A percentile compares a stretch with the other conserved stretches of the same genome.
phyloP scores from a whole-genome alignment of 495 filamentous ascomycete species.

The Jackrogersella multiformis region DNA sequence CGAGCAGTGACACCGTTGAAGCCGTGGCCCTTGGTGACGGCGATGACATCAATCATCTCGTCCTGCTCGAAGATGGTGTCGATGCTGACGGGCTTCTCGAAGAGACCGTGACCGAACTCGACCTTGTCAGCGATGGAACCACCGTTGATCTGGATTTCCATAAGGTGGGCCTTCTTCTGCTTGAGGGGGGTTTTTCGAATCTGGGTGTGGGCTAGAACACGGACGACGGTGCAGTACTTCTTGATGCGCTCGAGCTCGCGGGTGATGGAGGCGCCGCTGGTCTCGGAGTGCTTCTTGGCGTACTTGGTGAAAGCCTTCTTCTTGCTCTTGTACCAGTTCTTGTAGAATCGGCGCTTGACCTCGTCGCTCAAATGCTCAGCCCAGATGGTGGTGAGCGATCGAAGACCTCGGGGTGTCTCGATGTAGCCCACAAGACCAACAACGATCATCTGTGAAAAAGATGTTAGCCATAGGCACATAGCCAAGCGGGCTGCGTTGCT shows the following conservation, averaged over 20 bases:
- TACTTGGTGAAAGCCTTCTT: constrained; percentile 99
- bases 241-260: constrained; percentile 99
- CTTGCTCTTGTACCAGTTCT: constrained; percentile 99
- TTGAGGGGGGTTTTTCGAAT: constrained; percentile 99
- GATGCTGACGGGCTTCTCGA: constrained; percentile 98
- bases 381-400: constrained; percentile 99
- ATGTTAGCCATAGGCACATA: constrained; percentile 69
- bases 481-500: constrained; percentile 72
- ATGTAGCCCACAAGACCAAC: constrained; percentile 99
- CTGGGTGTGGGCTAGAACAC: constrained; percentile 98
- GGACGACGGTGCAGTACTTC: constrained; percentile 99
- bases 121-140: constrained; percentile 95
- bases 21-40: constrained; percentile 99
- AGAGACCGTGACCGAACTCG: constrained; percentile 89
- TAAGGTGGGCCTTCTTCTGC: constrained; percentile 99
- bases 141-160: constrained; percentile 99
- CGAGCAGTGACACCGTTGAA: constrained; percentile 95
- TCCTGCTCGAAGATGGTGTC: constrained; percentile 98
- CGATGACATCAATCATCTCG: constrained; percentile 99
- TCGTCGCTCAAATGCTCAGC: constrained; percentile 98
- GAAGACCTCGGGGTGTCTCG: constrained; percentile 99
- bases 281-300: constrained; percentile 99
- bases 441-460: constrained; percentile 85
- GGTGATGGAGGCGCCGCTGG: constrained; percentile 84
- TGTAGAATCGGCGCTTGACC: constrained; percentile 99